Base-by-base conservation (phyloP, 2,329 filamentous ascomycete species). In the Aspergillus novofumigatus region DNA sequence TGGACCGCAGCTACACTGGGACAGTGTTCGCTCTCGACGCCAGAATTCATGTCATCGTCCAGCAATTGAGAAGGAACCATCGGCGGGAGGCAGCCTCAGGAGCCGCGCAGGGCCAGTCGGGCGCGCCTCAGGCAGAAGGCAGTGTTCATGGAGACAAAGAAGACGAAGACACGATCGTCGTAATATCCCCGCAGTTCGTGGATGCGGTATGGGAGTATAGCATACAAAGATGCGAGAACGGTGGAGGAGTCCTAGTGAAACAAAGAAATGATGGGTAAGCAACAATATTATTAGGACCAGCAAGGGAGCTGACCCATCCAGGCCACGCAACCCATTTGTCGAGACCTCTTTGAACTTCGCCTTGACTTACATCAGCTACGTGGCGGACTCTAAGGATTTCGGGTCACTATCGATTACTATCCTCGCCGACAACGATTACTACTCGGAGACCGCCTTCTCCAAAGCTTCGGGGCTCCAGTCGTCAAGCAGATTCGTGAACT, bases 361-460 rank as follows among this genome's bases (percentile, higher is more conserved):
- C 55, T 83, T 97, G 66, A 94, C 89, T 55, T 97, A 96, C 91
- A 72, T 81, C 74, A 69, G 75, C 73, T 70, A 77, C 75, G 63
- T 77, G 63, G 63, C 77, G 73, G 80, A 72, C 71, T 77, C 75
- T 4, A 70, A 82, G 76, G 69, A 86, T 51, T 73, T 94, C 68
- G 81, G 82, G 14, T 85, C 92, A 3, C 78, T 88, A 29, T 85
- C 85, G 14, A 84, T 97, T 72, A 92, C 90, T 59, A 93, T 99
- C 71, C 84, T 97, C 38, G 93, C 94, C 59, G 92, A 97, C 77
- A 92, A 94, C 69, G 91, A 95, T 78, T 99, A 99, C 82, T 99
- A 97, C 80, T 97, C 94, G 4, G 86, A 87, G 58, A 81, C 86
- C 2, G 72, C 78, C 26, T 70, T 79, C 20, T 70, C 72, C 55